Evolutionary conservation across 2,329 filamentous ascomycete species (phyloP).

Genomic region (Aurifilum marmelostoma): DNA sequence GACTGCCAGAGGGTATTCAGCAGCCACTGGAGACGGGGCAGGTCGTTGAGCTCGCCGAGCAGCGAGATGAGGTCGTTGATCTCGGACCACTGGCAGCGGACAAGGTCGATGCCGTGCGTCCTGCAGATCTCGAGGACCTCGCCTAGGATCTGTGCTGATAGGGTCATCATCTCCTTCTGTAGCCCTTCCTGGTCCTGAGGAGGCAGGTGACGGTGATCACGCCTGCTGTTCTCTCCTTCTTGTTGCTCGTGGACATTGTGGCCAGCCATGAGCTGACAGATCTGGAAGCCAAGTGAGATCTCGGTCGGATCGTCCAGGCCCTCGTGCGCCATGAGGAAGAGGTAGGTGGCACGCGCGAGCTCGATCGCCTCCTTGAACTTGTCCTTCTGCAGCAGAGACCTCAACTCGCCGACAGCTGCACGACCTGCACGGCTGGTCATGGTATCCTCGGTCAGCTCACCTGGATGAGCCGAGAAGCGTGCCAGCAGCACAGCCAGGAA

Average conservation of each 20-base stretch:
- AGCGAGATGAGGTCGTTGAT: slow-evolving; percentile 13
- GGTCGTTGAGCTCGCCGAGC: slow-evolving; percentile 10
- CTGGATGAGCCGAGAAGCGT: slow-evolving; percentile 4
- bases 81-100: slow-evolving; percentile 10
- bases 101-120: slow-evolving; percentile 11
- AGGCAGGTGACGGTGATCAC: background rate
- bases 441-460: slow-evolving; percentile 1
- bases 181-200: background rate
- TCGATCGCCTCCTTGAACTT: slow-evolving; percentile 10
- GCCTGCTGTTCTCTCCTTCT: background rate
- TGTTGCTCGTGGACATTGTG: background rate
- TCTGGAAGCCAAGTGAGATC: slow-evolving; percentile 14
- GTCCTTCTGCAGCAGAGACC: slow-evolving; percentile 1
- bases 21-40: slow-evolving; percentile 13
- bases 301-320: slow-evolving; percentile 10
- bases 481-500: slow-evolving; percentile 7
- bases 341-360: slow-evolving; percentile 6
- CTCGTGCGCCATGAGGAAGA: slow-evolving; percentile 12
- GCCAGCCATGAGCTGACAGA: slow-evolving; percentile 11
- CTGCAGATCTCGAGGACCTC: slow-evolving; percentile 15
- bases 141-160: slow-evolving; percentile 1
- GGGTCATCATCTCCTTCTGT: slow-evolving; percentile 3
- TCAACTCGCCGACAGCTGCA: slow-evolving; percentile 9
- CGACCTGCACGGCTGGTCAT: slow-evolving; percentile 12
- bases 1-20: slow-evolving; percentile 10